Percentiles rank a stretch among this genome's conserved stretches.
phyloP scores from a whole-genome alignment of 2,329 filamentous ascomycete species.

The Fusarium albidum region DNA sequence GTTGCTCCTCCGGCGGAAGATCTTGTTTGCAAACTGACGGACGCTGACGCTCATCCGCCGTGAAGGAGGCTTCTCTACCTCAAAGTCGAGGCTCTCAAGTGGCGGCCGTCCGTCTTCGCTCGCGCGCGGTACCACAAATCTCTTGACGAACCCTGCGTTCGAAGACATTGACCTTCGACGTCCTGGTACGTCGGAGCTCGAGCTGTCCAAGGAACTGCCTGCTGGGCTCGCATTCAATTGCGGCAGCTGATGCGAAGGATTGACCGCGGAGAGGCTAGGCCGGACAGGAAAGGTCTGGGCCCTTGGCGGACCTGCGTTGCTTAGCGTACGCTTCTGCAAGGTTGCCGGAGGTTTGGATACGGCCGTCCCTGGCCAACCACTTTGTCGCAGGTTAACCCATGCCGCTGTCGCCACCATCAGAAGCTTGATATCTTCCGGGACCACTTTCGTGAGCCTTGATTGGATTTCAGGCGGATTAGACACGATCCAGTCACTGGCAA shows the following conservation, averaged over 20 bases:
- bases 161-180: constrained; percentile 39
- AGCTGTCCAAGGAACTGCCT: constrained; percentile 26
- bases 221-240: constrained; percentile 28
- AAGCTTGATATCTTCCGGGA: constrained; percentile 45
- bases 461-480: constrained; percentile 35
- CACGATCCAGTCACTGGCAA: constrained; percentile 32
- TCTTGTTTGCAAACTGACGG: constrained; percentile 39
- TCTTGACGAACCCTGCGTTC: constrained; percentile 35
- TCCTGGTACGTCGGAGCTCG: constrained; percentile 27
- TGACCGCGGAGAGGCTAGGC: constrained; percentile 24
- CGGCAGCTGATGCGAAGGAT: constrained; percentile 22
- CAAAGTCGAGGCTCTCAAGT: constrained; percentile 28
- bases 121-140: constrained; percentile 35
- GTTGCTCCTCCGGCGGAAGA: constrained; percentile 42
- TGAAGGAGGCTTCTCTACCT: constrained; percentile 34
- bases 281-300: constrained; percentile 33
- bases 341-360: constrained; percentile 41
- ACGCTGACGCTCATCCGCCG: constrained; percentile 41
- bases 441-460: constrained; percentile 42
- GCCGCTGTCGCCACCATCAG: constrained; percentile 50
- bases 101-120: constrained; percentile 38
- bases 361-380: constrained; percentile 46
- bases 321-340: constrained; percentile 37
- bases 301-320: constrained; percentile 29
- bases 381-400: constrained; percentile 49